phyloP scores from a whole-genome alignment of 768 basidiomycete genomes.

The Suillus tomentosus region DNA sequence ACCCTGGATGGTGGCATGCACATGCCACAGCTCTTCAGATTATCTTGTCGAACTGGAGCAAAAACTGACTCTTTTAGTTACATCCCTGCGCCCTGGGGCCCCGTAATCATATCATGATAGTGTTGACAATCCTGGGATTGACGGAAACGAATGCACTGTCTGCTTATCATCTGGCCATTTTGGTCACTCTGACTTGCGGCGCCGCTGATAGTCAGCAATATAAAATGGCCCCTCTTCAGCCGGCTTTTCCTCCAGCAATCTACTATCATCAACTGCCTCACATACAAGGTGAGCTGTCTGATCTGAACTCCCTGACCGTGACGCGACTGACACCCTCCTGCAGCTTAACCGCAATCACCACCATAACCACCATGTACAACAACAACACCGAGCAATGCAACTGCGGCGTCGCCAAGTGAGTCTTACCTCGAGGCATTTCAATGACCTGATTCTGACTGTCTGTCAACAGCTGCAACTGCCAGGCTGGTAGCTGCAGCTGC shows the following conservation, averaged over 20 bases:
- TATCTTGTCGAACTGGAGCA: too few relatives aligned
- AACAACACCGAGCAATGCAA: slow-evolving; percentile 8
- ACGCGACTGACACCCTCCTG: neutral
- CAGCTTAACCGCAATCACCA: slow-evolving; percentile 2
- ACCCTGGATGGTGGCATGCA: too few relatives aligned
- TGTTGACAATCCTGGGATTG: neutral
- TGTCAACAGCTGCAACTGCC: slow-evolving; percentile 12
- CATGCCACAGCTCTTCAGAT: too few relatives aligned
- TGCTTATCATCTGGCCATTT: neutral
- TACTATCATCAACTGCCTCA: neutral
- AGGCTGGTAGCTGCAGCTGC: slow-evolving; percentile 12
- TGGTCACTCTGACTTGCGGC: neutral
- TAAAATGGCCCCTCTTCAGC: neutral
- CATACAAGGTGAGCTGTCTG: neutral
- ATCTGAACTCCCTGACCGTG: neutral
- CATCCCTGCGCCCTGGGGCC: neutral
- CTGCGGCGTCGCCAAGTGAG: slow-evolving; percentile 10
- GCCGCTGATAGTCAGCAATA: neutral
- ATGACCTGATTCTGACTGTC: neutral
- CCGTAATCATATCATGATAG: neutral
- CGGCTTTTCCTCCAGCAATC: neutral
- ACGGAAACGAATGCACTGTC: neutral
- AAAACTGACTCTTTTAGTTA: neutral
- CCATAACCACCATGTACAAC: neutral
- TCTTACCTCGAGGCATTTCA: neutral